Evolutionary conservation across 805 yeast genomes (phyloP).

Genomic region (Pichia phayaonensis): DNA sequence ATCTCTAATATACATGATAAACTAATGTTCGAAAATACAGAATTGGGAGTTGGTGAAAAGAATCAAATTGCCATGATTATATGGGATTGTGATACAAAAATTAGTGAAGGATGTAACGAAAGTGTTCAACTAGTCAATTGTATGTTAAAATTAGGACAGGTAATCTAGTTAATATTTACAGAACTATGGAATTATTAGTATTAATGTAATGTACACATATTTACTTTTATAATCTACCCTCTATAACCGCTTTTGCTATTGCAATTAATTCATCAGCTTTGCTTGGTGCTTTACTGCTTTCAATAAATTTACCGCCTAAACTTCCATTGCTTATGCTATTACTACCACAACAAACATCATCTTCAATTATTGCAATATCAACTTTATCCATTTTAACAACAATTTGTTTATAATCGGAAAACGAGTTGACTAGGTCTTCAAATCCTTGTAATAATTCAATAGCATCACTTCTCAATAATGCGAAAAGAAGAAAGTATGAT

Average conservation of each 20-base stretch:
- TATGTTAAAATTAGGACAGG: conserved; percentile 33
- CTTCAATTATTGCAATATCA: not conserved
- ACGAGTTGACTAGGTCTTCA: not conserved
- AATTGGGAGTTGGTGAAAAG: conserved; percentile 56
- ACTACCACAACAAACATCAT: not conserved
- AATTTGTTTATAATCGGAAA: not conserved
- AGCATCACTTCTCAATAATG: conserved; percentile 53
- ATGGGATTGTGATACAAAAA: conserved; percentile 66
- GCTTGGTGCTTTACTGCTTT: not conserved
- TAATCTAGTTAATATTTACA: not conserved
- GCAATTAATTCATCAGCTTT: not conserved
- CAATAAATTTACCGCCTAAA: not conserved
- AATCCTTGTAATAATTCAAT: conserved; percentile 46
- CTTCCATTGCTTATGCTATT: not conserved
- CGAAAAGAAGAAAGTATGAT: conserved; percentile 67
- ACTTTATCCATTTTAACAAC: not conserved
- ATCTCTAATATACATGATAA: conserved; percentile 27
- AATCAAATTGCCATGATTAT: conserved; percentile 55
- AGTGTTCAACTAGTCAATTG: conserved; percentile 72
- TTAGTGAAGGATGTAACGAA: conserved; percentile 85
- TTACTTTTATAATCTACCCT: not conserved
- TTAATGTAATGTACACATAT: not conserved
- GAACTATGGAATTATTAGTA: not conserved
- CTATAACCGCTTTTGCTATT: not conserved
- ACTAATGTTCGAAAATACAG: conserved; percentile 33